phyloP scores from a whole-genome alignment of 441 rosid species.

The Flueggea neowawraea region DNA sequence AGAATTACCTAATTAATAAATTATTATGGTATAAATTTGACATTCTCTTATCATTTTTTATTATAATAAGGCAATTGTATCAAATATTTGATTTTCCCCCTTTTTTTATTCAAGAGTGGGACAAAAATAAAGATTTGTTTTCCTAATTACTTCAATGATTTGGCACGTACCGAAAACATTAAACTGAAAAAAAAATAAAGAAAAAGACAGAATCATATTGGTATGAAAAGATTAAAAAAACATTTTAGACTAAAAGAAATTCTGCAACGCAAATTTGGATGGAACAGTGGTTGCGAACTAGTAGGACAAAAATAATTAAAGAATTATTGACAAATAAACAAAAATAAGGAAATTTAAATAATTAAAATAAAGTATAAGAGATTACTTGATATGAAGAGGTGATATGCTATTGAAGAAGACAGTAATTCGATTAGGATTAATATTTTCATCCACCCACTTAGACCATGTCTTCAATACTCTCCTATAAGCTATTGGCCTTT shows the following conservation, averaged over 20 bases:
- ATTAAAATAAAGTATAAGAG: not conserved
- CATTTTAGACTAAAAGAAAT: too few relatives aligned
- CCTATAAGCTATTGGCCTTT: constrained; percentile 59
- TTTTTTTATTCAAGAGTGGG: not conserved
- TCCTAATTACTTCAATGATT: too few relatives aligned
- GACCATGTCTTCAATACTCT: constrained; percentile 85
- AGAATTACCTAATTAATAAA: too few relatives aligned
- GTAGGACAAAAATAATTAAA: too few relatives aligned
- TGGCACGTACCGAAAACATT: too few relatives aligned
- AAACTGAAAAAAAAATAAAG: too few relatives aligned
- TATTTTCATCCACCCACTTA: constrained; percentile 64
- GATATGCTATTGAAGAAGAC: constrained; percentile 91
- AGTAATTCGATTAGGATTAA: constrained; percentile 64
- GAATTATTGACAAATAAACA: not conserved
- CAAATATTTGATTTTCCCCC: not conserved
- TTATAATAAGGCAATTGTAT: not conserved
- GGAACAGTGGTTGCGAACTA: too few relatives aligned
- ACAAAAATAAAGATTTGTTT: too few relatives aligned
- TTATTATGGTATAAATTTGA: not conserved
- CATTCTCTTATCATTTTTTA: not conserved
- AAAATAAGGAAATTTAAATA: not conserved
- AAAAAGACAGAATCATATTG: too few relatives aligned
- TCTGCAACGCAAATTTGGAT: too few relatives aligned
- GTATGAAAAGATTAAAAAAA: too few relatives aligned
- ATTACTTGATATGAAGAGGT: constrained; percentile 92